Conservation (phyloP, 2,329 filamentous ascomycete species). For the Colletotrichum lupini region DNA sequence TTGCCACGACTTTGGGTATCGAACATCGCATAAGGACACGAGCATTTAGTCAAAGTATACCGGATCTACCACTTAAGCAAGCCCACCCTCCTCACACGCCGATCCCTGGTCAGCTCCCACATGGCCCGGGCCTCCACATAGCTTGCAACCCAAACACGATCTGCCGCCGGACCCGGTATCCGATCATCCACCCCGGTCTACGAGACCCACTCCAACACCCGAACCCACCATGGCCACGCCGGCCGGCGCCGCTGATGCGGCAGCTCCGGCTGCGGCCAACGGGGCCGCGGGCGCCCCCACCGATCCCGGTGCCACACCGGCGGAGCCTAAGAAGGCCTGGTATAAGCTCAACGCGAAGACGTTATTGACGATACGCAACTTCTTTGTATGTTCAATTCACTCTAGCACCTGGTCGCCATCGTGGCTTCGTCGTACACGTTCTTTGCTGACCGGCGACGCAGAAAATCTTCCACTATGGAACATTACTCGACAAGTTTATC, state of each 20-base stretch:
- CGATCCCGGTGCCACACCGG: neutral
- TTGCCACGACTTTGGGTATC: neutral
- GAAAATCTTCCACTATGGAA: slow-evolving; percentile 29
- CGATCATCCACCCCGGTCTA: slow-evolving; percentile 13
- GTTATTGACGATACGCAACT: slow-evolving; percentile 27
- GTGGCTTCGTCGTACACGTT: no score
- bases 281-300: slow-evolving; percentile 1
- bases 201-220: neutral
- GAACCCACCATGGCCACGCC: slow-evolving; percentile 29
- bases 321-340: slow-evolving; percentile 20
- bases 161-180: slow-evolving; percentile 3
- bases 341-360: slow-evolving; percentile 32
- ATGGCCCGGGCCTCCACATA: slow-evolving; percentile 33
- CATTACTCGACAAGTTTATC: slow-evolving; percentile 25
- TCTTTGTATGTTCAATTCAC: slow-evolving; percentile 19
- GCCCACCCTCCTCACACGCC: neutral
- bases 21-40: slow-evolving; percentile 18
- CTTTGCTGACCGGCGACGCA: neutral
- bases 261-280: slow-evolving; percentile 21
- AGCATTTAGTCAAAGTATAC: slow-evolving; percentile 17
- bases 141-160: slow-evolving; percentile 11
- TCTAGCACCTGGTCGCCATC: neutral
- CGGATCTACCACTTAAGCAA: neutral
- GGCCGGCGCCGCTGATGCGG: slow-evolving; percentile 27
- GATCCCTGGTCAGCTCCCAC: slow-evolving; percentile 1